phyloP scores from a whole-genome alignment of 805 yeast genomes.

The Nakazawaea pomicola region DNA sequence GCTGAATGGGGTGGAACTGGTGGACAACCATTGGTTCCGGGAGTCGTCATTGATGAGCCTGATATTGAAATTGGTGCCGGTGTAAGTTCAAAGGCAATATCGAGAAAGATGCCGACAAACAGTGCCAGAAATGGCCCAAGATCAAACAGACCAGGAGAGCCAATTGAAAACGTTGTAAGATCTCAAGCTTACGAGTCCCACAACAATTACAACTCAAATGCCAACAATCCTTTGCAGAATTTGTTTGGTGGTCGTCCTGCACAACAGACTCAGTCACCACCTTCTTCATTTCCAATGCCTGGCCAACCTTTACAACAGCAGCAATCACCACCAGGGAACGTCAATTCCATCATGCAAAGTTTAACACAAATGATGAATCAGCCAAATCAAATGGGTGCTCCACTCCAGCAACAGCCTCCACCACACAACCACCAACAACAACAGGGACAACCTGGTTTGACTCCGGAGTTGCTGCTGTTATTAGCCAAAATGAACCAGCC shows the following conservation, averaged over 20 bases:
- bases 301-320: constrained; percentile 10
- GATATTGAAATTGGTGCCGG: constrained; percentile 97
- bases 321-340: not conserved
- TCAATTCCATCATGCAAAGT: constrained; percentile 13
- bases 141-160: constrained; percentile 62
- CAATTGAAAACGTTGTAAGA: constrained; percentile 24
- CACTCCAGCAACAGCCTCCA: constrained; percentile 2
- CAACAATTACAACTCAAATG: constrained; percentile 3
- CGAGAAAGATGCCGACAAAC: constrained; percentile 89
- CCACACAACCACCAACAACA: constrained; percentile 6
- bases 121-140: constrained; percentile 81
- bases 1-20: constrained; percentile 99
- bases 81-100: constrained; percentile 85
- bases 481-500: constrained; percentile 10
- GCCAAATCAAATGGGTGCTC: constrained; percentile 4
- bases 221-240: constrained; percentile 13
- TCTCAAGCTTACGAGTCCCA: constrained; percentile 17
- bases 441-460: constrained; percentile 8
- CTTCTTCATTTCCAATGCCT: constrained; percentile 1
- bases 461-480: constrained; percentile 12
- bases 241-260: constrained; percentile 9
- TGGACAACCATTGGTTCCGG: constrained; percentile 73
- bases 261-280: constrained; percentile 3
- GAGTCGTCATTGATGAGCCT: constrained; percentile 90
- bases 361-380: constrained; percentile 13